These are phyloP conservation scores for Xylaria cubensis DNA, from an alignment of 495 filamentous ascomycete genomes.

Conservation along the genomic window DNA sequence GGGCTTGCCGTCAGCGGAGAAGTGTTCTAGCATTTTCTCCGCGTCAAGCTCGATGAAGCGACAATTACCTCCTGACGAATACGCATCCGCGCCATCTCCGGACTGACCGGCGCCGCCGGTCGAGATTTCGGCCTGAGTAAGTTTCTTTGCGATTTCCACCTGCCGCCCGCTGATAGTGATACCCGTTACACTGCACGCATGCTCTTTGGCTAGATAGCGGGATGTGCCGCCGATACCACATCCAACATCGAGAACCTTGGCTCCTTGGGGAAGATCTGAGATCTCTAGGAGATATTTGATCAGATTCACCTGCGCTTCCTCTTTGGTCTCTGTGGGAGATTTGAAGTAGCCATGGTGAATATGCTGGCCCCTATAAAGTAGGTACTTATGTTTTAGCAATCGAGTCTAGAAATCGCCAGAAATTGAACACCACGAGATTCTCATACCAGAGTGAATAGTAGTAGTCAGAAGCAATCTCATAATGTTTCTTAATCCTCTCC, in stretches of 20 bases:
- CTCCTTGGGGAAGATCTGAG: constrained; percentile 42
- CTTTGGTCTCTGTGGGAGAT: constrained; percentile 53
- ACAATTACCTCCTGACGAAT: constrained; percentile 50
- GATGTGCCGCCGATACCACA: constrained; percentile 64
- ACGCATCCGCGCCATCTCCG: constrained; percentile 39
- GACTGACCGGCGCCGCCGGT: background rate
- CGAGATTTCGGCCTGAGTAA: constrained; percentile 46
- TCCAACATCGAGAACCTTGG: constrained; percentile 59
- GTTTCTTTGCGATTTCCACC: constrained; percentile 55
- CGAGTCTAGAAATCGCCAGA: background rate
- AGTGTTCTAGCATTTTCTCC: constrained; percentile 62
- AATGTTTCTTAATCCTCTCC: constrained; percentile 63
- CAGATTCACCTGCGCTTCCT: constrained; percentile 58
- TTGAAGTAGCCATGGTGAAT: constrained; percentile 64
- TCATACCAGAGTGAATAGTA: constrained; percentile 58
- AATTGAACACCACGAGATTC: background rate
- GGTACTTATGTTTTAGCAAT: constrained; percentile 5
- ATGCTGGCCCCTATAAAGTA: constrained; percentile 59
- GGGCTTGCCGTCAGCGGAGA: constrained; percentile 37
- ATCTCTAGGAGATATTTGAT: constrained; percentile 57
- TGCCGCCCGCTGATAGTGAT: constrained; percentile 64
- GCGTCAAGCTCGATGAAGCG: constrained; percentile 63
- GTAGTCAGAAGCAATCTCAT: constrained; percentile 64
- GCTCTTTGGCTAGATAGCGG: constrained; percentile 55
- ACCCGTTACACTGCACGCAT: constrained; percentile 57